Conservation (phyloP, 2,329 filamentous ascomycete genomes). For the Thelonectria rubi region DNA sequence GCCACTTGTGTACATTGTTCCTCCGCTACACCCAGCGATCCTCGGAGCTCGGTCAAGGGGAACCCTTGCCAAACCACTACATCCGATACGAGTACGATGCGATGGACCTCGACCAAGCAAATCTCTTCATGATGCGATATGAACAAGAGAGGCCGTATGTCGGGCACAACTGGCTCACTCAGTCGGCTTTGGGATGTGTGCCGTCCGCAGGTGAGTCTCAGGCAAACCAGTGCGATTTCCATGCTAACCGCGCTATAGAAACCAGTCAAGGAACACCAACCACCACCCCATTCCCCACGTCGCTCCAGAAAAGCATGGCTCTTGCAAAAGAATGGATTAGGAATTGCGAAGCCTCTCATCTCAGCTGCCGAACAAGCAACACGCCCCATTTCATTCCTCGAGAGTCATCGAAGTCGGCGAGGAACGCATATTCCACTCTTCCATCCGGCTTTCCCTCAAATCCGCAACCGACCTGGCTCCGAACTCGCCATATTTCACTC, state of each 20-base stretch:
- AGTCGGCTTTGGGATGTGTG: not conserved
- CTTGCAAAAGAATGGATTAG: not conserved
- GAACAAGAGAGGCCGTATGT: not conserved
- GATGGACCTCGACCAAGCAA: not conserved
- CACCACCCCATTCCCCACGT: no score
- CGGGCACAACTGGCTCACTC: not conserved
- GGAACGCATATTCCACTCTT: not conserved
- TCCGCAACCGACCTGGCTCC: not conserved
- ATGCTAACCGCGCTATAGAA: not conserved
- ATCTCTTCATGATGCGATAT: not conserved
- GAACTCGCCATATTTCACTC: not conserved
- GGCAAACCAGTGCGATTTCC: not conserved
- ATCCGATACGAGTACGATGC: not conserved
- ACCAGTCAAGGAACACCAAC: no score
- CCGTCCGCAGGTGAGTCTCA: not conserved
- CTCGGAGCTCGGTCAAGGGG: not conserved
- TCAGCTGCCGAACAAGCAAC: not conserved
- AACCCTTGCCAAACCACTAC: not conserved
- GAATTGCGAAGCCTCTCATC: not conserved
- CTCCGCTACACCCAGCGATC: not conserved
- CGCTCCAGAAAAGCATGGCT: not conserved
- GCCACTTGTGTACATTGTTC: not conserved
- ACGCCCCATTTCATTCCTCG: not conserved
- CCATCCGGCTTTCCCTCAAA: not conserved
- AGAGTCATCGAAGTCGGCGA: not conserved